Evolutionary conservation across 1,284 basidiomycete genomes (phyloP).

Genomic region (Inonotus hispidus): DNA sequence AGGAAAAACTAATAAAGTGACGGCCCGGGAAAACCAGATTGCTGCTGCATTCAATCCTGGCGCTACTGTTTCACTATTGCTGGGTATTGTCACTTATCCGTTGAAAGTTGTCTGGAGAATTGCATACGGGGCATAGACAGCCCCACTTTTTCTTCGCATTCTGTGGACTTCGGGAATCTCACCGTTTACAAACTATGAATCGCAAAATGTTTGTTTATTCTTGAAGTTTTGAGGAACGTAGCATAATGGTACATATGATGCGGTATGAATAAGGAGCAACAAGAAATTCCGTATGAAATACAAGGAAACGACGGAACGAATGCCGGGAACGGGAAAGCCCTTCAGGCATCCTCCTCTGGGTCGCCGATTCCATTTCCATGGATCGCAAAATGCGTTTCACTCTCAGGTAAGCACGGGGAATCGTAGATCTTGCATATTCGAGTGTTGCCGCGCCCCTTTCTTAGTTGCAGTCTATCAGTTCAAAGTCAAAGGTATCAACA

Average conservation of each 20-base stretch:
- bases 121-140: not conserved
- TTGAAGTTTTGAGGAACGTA: not conserved
- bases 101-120: conserved; percentile 13
- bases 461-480: conserved; percentile 69
- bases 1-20: not conserved
- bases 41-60: not conserved
- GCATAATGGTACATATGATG: not conserved
- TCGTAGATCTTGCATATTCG: conserved; percentile 97
- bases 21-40: not conserved
- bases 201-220: not conserved
- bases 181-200: too few species aligned
- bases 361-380: conserved; percentile 85
- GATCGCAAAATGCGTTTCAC: conserved; percentile 95
- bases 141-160: not conserved
- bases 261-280: not conserved
- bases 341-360: conserved; percentile 75
- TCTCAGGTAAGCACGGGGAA: conserved; percentile 96
- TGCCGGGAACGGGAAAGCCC: not conserved
- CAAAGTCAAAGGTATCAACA: not conserved
- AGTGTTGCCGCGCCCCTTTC: conserved; percentile 90
- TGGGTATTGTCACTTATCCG: conserved; percentile 8
- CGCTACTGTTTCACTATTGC: not conserved
- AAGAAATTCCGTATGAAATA: not conserved
- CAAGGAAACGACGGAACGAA: not conserved
- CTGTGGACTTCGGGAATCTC: too few species aligned